These are phyloP conservation scores for Terfezia claveryi DNA, from an alignment of 495 filamentous ascomycete genomes.

Conservation along the genomic window DNA sequence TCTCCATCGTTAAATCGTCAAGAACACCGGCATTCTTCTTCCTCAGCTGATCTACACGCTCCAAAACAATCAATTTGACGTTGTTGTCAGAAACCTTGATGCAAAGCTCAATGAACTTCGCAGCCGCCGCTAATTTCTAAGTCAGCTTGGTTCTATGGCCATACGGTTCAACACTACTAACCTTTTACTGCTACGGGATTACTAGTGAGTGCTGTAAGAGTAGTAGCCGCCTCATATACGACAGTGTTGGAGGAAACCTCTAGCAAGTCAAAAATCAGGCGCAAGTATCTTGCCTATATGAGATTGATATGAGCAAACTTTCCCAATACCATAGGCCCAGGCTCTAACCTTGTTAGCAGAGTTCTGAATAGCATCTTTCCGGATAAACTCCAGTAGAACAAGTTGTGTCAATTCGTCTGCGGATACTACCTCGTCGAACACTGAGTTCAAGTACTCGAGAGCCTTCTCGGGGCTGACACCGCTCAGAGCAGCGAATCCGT, in stretches of 20 bases:
- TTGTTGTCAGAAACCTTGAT: slow-evolving; percentile 98
- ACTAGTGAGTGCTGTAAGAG: slow-evolving; percentile 78
- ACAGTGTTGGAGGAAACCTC: slow-evolving; percentile 87
- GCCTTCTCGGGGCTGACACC: slow-evolving; percentile 87
- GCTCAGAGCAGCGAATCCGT: slow-evolving; percentile 80
- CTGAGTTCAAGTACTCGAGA: slow-evolving; percentile 66
- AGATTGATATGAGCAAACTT: slow-evolving; percentile 18
- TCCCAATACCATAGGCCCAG: background rate
- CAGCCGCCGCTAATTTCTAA: slow-evolving; percentile 43
- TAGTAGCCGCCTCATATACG: slow-evolving; percentile 94
- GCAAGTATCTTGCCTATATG: slow-evolving; percentile 58
- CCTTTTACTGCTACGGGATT: slow-evolving; percentile 90
- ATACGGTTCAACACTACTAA: background rate
- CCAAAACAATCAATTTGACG: slow-evolving; percentile 92
- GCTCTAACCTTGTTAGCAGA: slow-evolving; percentile 62
- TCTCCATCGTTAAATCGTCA: slow-evolving; percentile 95
- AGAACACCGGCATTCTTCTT: slow-evolving; percentile 82
- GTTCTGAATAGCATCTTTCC: slow-evolving; percentile 92
- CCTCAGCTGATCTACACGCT: slow-evolving; percentile 78
- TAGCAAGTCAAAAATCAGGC: slow-evolving; percentile 88
- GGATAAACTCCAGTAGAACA: slow-evolving; percentile 86
- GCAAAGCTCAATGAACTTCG: slow-evolving; percentile 87
- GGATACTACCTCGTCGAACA: slow-evolving; percentile 84
- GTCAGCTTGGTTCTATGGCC: background rate
- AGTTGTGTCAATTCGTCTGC: slow-evolving; percentile 86